Conservation (phyloP, 139 green algal genomes). For the Chlamydomonas sp. region DNA sequence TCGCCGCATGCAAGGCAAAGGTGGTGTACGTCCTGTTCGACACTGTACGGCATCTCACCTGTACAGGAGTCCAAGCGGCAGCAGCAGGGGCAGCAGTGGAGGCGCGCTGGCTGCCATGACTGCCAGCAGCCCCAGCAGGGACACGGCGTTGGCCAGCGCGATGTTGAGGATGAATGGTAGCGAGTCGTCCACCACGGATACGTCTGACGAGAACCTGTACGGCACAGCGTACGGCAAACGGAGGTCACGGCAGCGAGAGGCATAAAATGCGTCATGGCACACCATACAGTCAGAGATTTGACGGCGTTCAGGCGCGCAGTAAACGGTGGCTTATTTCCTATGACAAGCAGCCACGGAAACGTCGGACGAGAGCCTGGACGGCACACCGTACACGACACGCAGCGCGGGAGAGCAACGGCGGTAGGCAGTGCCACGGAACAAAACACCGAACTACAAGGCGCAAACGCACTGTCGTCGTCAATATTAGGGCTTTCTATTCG, state of each 20-base stretch:
- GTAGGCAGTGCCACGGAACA: no score
- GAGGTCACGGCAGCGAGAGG: neutral
- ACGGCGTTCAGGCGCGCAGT: no score
- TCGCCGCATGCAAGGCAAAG: no score
- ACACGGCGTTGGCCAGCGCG: conserved; percentile 78
- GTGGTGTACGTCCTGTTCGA: neutral
- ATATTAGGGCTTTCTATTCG: no score
- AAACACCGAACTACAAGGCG: no score
- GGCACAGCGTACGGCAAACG: neutral
- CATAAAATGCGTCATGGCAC: neutral
- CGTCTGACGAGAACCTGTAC: conserved; percentile 84
- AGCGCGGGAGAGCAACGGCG: no score
- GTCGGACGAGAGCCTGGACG: no score
- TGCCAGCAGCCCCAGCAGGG: conserved; percentile 68
- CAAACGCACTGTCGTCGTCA: no score
- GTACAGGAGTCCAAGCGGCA: conserved; percentile 69
- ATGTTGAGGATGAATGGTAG: conserved; percentile 96
- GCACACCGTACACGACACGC: no score
- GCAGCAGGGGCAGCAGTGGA: conserved; percentile 64
- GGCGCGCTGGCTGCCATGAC: conserved; percentile 78
- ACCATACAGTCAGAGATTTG: no score
- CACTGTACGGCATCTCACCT: conserved; percentile 32
- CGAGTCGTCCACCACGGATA: conserved; percentile 81
- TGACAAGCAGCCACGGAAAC: no score
- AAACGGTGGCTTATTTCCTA: no score